Evolutionary conservation across 2,329 filamentous ascomycete species (phyloP).

Genomic region (Ascochyta pisi): DNA sequence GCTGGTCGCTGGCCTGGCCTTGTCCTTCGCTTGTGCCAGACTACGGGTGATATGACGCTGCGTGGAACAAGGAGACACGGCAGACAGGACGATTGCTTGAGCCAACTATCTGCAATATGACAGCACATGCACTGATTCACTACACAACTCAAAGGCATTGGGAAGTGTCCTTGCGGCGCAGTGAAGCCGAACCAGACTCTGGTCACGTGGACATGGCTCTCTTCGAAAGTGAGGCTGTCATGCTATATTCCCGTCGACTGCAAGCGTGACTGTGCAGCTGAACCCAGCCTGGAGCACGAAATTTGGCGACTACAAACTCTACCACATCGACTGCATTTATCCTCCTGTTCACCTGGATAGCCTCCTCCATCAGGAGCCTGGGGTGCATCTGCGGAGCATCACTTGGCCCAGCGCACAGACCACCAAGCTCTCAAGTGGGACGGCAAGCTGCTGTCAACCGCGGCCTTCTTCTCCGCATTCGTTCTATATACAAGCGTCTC

Average conservation of each 20-base stretch:
- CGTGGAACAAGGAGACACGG: constrained; percentile 1
- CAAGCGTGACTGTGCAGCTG: background rate
- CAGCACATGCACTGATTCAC: background rate
- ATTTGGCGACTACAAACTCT: background rate
- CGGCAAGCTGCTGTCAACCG: constrained; percentile 17
- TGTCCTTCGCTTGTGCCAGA: constrained; percentile 12
- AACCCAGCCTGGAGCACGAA: background rate
- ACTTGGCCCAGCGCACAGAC: constrained; percentile 20
- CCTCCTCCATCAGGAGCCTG: background rate
- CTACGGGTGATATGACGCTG: constrained; percentile 13
- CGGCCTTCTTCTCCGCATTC: constrained; percentile 24
- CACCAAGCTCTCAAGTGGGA: constrained; percentile 12
- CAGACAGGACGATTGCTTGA: background rate
- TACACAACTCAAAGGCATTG: background rate
- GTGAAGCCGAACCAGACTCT: background rate
- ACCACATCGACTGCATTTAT: background rate
- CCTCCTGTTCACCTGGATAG: background rate
- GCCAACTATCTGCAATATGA: background rate
- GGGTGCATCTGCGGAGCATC: constrained; percentile 9
- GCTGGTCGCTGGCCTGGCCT: constrained; percentile 32
- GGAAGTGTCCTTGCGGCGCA: background rate
- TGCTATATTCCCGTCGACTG: too few relatives aligned
- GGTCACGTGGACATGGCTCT: constrained; percentile 7
- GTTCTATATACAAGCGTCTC: constrained; percentile 11
- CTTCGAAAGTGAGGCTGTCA: background rate